Evolutionary conservation across 768 basidiomycete species (phyloP).

Genomic region (Cubamyces lactineus): DNA sequence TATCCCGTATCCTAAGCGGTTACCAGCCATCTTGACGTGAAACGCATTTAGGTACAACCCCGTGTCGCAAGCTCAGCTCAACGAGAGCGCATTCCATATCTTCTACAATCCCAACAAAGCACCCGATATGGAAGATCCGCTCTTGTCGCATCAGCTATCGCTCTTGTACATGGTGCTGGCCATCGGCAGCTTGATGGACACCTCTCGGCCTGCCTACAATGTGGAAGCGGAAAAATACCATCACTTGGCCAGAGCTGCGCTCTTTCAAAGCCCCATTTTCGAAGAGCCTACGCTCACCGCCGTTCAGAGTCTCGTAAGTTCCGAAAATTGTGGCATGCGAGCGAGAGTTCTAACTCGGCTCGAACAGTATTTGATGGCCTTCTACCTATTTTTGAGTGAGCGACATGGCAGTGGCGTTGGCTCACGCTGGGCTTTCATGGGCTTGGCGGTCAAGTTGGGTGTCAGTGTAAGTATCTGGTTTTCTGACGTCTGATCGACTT

Average conservation of each 20-base stretch:
- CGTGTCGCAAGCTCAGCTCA: constrained; percentile 60
- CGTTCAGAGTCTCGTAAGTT: constrained; percentile 63
- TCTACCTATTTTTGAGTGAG: constrained; percentile 51
- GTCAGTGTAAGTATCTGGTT: constrained; percentile 52
- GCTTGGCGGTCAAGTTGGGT: constrained; percentile 68
- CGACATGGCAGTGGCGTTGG: constrained; percentile 48
- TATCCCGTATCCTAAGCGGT: background rate
- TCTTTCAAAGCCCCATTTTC: constrained; percentile 65
- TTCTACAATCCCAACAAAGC: constrained; percentile 51
- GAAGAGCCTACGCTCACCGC: constrained; percentile 66
- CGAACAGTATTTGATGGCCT: constrained; percentile 60
- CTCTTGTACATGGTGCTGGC: constrained; percentile 68
- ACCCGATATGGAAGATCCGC: constrained; percentile 46
- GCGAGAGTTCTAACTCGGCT: constrained; percentile 25
- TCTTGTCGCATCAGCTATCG: constrained; percentile 57
- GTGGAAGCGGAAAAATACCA: constrained; percentile 63
- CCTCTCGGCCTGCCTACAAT: constrained; percentile 55
- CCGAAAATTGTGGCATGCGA: constrained; percentile 33
- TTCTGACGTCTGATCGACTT: background rate
- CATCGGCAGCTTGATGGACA: constrained; percentile 64
- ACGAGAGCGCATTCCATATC: constrained; percentile 52
- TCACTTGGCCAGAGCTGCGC: constrained; percentile 59
- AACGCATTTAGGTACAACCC: constrained; percentile 58
- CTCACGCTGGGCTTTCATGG: constrained; percentile 74
- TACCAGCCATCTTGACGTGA: background rate